phyloP scores from a whole-genome alignment of 768 basidiomycete genomes.

The Cystobasidium onofrii region DNA sequence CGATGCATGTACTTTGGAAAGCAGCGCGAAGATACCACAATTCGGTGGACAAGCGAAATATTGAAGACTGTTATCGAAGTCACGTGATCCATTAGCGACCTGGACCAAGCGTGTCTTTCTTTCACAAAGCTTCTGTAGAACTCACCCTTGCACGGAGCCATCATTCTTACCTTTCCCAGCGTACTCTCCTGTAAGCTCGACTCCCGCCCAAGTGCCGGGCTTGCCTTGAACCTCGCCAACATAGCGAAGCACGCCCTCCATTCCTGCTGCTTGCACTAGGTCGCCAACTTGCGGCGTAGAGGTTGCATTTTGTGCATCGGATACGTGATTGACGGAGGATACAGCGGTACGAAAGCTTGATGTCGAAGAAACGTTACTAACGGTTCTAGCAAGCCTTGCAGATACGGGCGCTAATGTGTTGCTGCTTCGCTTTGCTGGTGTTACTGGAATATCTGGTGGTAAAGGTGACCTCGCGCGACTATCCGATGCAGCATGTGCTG shows the following conservation, averaged over 20 bases:
- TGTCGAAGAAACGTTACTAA: constrained; percentile 11
- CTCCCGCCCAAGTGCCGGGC: constrained; percentile 82
- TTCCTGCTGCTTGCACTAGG: constrained; percentile 3
- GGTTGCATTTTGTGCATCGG: background rate
- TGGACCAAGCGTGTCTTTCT: too few species aligned
- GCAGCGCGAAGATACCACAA: constrained; percentile 84
- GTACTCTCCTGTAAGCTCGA: constrained; percentile 78
- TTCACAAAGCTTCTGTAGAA: constrained; percentile 42
- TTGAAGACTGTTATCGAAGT: constrained; percentile 52
- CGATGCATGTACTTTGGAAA: constrained; percentile 68
- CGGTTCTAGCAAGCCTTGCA: background rate
- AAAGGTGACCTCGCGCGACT: constrained; percentile 1
- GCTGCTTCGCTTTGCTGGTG: constrained; percentile 5
- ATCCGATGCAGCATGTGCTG: constrained; percentile 5
- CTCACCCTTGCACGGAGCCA: constrained; percentile 79
- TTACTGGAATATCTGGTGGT: background rate
- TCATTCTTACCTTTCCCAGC: constrained; percentile 90
- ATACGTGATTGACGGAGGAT: background rate
- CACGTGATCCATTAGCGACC: too few species aligned
- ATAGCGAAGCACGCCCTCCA: constrained; percentile 73
- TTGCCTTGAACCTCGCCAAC: constrained; percentile 82
- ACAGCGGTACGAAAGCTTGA: background rate
- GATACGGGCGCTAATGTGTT: background rate
- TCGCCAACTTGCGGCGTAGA: constrained; percentile 19
- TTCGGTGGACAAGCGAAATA: constrained; percentile 78